Evolutionary conservation across 75 land plant species (phyloP).

Genomic region (Larix kaempferi): DNA sequence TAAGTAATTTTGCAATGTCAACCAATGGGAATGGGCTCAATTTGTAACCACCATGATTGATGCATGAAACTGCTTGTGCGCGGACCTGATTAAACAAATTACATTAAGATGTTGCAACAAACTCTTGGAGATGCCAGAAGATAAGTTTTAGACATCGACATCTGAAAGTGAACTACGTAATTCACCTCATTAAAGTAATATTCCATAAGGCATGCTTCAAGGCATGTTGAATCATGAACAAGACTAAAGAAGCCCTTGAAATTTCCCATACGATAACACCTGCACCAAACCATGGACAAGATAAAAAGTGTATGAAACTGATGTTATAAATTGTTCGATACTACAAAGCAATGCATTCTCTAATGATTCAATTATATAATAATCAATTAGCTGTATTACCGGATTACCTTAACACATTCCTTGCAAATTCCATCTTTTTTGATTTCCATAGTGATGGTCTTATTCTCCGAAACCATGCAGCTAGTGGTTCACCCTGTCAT

Average conservation of each 20-base stretch:
- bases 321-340: background rate
- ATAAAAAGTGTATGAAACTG: background rate
- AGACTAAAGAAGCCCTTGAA: conserved; percentile 59
- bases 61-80: conserved; percentile 40
- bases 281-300: conserved; percentile 22
- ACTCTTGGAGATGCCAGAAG: background rate
- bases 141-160: background rate
- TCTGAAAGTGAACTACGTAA: background rate
- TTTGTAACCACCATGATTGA: conserved; percentile 79
- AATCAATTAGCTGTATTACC: background rate
- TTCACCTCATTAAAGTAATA: conserved; percentile 67
- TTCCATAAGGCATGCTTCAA: conserved; percentile 83
- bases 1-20: conserved; percentile 52
- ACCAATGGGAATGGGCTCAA: conserved; percentile 80
- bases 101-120: background rate
- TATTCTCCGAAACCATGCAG: conserved; percentile 71
- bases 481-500: conserved; percentile 61
- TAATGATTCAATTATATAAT: background rate
- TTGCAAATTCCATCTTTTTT: conserved; percentile 71
- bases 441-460: conserved; percentile 40
- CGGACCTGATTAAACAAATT: conserved; percentile 42
- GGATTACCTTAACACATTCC: conserved; percentile 60
- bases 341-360: background rate
- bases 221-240: conserved; percentile 57
- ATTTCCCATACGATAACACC: conserved; percentile 62